These are phyloP conservation scores for Thraustochytrium striatum DNA, from an alignment of 352 stramenopile genomes.

Conservation along the genomic window DNA sequence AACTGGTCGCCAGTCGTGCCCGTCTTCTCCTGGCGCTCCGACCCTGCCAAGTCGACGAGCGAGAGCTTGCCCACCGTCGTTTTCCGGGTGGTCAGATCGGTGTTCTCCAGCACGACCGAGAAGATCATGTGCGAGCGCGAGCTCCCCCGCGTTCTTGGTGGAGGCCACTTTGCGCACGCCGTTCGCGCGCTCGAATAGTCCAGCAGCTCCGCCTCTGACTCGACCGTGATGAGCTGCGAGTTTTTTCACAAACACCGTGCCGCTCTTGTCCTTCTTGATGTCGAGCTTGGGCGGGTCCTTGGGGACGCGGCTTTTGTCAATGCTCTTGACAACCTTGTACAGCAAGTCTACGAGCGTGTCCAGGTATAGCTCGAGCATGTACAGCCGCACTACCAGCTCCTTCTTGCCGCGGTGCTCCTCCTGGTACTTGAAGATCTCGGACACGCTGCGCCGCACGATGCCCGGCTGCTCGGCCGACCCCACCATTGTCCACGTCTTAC, in stretches of 20 bases:
- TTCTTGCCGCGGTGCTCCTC: conserved; percentile 72
- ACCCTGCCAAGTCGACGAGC: conserved; percentile 89
- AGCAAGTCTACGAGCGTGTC: conserved; percentile 97
- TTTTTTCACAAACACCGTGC: conserved; percentile 24
- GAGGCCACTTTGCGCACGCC: conserved; percentile 60
- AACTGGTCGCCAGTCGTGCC: conserved; percentile 81
- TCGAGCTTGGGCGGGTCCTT: conserved; percentile 60
- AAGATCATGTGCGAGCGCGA: conserved; percentile 96
- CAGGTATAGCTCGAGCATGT: conserved; percentile 99
- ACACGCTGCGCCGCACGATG: conserved; percentile 94
- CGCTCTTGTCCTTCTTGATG: conserved; percentile 67
- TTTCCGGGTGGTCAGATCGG: conserved; percentile 83
- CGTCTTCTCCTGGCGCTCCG: conserved; percentile 77
- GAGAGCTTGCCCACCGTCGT: conserved; percentile 86
- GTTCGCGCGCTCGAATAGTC: conserved; percentile 50
- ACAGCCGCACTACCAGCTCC: conserved; percentile 72
- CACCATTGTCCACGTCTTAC: conserved; percentile 96
- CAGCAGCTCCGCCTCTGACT: conserved; percentile 41
- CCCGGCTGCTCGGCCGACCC: conserved; percentile 84
- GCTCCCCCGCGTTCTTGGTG: conserved; percentile 95
- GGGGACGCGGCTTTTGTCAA: neutral
- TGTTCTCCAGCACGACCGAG: conserved; percentile 72
- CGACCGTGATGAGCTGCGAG: conserved; percentile 6
- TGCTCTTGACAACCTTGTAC: conserved; percentile 42
- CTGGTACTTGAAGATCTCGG: conserved; percentile 82